A percentile compares a stretch with the other conserved stretches of the same genome.
These are phyloP conservation scores for Mortierella antarctica DNA, from an alignment of 192 early-diverging fungal species.

Conservation along the genomic window DNA sequence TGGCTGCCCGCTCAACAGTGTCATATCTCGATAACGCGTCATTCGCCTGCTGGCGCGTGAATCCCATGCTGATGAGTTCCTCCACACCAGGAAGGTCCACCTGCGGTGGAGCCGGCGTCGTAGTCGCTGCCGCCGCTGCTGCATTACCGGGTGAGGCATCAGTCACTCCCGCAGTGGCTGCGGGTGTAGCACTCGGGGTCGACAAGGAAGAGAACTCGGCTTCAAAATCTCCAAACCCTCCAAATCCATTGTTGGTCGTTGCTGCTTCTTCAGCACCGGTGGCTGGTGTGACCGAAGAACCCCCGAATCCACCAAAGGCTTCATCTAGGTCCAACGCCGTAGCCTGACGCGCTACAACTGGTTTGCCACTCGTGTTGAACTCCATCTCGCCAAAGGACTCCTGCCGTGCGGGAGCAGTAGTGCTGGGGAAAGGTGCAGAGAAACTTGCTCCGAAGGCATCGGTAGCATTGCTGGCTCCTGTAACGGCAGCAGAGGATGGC, in stretches of 20 bases:
- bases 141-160: background rate
- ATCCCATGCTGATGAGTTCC: constrained; percentile 49
- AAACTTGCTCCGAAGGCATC: constrained; percentile 6
- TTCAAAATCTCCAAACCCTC: constrained; percentile 40
- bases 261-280: background rate
- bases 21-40: constrained; percentile 46
- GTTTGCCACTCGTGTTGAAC: background rate
- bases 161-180: background rate
- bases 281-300: background rate
- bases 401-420: background rate
- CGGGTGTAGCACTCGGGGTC: background rate
- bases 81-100: constrained; percentile 37
- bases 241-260: constrained; percentile 1
- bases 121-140: background rate
- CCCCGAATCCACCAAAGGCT: constrained; percentile 45
- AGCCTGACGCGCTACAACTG: background rate
- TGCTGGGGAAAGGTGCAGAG: constrained; percentile 3
- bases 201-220: constrained; percentile 16
- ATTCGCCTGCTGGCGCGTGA: constrained; percentile 39
- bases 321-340: constrained; percentile 32
- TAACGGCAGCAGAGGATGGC: background rate
- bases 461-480: background rate
- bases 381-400: constrained; percentile 17
- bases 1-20: constrained; percentile 48
- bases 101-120: constrained; percentile 19